Evolutionary conservation across 257 asterid species (phyloP).

Genomic region (Primulina huaijiensis): DNA sequence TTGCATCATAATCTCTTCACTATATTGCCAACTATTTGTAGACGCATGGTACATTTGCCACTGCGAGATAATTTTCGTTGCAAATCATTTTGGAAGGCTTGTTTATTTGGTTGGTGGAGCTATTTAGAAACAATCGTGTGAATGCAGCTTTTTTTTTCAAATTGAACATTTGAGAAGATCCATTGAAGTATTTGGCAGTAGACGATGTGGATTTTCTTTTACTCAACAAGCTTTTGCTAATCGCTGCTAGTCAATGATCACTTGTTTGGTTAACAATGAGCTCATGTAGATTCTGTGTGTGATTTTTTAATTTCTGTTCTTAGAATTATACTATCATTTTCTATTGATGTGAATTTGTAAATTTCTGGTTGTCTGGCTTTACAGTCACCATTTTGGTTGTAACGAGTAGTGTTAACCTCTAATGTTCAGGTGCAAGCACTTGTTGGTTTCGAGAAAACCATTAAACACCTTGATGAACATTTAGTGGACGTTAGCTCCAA

Average conservation of each 20-base stretch:
- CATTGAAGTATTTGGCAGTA: background rate
- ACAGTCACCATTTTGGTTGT: background rate
- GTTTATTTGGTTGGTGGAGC: background rate
- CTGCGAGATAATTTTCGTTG: background rate
- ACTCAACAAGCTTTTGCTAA: background rate
- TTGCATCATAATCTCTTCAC: background rate
- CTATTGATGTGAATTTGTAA: background rate
- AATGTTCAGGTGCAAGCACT: slow-evolving; percentile 83
- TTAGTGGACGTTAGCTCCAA: slow-evolving; percentile 76
- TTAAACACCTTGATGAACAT: slow-evolving; percentile 88
- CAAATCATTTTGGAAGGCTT: background rate
- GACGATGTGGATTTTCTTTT: background rate
- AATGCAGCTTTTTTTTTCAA: background rate
- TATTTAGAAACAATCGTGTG: background rate
- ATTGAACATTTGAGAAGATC: background rate
- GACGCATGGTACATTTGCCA: background rate
- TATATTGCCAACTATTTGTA: background rate
- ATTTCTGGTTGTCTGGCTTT: background rate
- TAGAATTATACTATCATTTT: background rate
- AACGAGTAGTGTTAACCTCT: background rate
- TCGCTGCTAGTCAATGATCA: background rate
- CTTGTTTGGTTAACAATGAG: too few relatives aligned
- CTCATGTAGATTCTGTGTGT: too few relatives aligned
- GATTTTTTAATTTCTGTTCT: too few relatives aligned
- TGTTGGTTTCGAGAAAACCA: slow-evolving; percentile 85